A percentile compares a stretch with the other conserved stretches of the same genome.
Conservation (phyloP, 1,139 yeast genomes). For the Pichia terricola region DNA sequence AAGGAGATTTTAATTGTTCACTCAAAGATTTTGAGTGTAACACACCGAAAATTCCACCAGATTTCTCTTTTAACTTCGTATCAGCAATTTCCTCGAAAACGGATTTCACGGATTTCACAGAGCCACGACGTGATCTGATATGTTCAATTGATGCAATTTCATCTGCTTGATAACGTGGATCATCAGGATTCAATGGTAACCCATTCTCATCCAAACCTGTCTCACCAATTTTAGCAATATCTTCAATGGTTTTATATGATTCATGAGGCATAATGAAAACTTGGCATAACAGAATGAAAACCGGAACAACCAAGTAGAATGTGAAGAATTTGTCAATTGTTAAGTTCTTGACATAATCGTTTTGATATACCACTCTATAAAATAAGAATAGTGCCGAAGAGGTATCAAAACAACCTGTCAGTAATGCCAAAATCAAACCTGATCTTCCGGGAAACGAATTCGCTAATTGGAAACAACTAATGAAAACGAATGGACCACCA, state of each 20-base stretch:
- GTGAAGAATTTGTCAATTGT: constrained; percentile 51
- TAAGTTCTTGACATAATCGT: constrained; percentile 22
- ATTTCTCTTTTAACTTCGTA: constrained; percentile 38
- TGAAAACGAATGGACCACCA: constrained; percentile 78
- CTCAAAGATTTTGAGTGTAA: constrained; percentile 57
- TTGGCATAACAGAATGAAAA: constrained; percentile 66
- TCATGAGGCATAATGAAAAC: constrained; percentile 67
- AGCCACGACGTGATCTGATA: constrained; percentile 18
- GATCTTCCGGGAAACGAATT: constrained; percentile 51
- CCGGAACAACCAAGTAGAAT: constrained; percentile 59
- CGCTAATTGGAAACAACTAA: constrained; percentile 71
- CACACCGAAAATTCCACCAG: constrained; percentile 80
- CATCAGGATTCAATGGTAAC: constrained; percentile 35
- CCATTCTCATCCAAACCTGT: constrained; percentile 64
- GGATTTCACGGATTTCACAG: constrained; percentile 34
- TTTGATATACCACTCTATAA: constrained; percentile 56
- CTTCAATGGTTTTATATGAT: constrained; percentile 64
- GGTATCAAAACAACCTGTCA: constrained; percentile 5
- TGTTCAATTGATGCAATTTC: constrained; percentile 10
- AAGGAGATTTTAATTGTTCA: constrained; percentile 60
- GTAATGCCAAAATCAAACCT: constrained; percentile 2
- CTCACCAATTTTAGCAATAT: constrained; percentile 56
- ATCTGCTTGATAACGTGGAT: constrained; percentile 31
- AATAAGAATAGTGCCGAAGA: constrained; percentile 48
- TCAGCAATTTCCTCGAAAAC: constrained; percentile 60